These are phyloP conservation scores for Neoboletus brunneissimus DNA, from an alignment of 768 basidiomycete species.

Conservation along the genomic window DNA sequence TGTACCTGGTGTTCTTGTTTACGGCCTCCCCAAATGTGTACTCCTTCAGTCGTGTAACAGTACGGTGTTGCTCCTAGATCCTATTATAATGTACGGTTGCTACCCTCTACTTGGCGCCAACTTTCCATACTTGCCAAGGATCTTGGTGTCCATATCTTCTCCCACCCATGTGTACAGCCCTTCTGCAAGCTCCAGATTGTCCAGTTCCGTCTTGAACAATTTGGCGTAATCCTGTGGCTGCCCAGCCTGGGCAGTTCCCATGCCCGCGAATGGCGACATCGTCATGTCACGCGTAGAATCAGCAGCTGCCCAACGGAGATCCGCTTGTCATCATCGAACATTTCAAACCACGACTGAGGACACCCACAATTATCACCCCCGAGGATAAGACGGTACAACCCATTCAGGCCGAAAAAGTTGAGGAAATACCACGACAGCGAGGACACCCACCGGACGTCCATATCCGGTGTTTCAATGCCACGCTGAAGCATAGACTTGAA, in stretches of 20 bases:
- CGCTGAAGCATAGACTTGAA: conserved; percentile 99
- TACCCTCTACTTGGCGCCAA: conserved; percentile 33
- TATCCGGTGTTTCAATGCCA: conserved; percentile 90
- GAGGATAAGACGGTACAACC: conserved; percentile 89
- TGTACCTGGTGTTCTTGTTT: conserved; percentile 8
- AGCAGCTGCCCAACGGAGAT: conserved; percentile 51
- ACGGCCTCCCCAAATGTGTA: conserved; percentile 21
- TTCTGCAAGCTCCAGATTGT: conserved; percentile 90
- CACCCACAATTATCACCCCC: conserved; percentile 83
- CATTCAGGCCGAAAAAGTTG: conserved; percentile 97
- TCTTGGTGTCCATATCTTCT: conserved; percentile 72
- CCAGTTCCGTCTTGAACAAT: conserved; percentile 85
- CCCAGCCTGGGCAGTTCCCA: conserved; percentile 43
- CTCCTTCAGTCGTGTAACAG: conserved; percentile 28
- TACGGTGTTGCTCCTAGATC: conserved; percentile 17
- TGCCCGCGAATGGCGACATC: conserved; percentile 61
- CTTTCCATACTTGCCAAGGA: conserved; percentile 77
- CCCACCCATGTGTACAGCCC: conserved; percentile 84
- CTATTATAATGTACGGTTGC: conserved; percentile 18
- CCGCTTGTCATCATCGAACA: conserved; percentile 14
- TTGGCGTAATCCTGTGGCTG: conserved; percentile 86
- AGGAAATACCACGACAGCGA: conserved; percentile 99
- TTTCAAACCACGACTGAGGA: conserved; percentile 3
- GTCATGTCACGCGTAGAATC: conserved; percentile 76
- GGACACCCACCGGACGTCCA: conserved; percentile 99